Base-by-base conservation (phyloP, 495 filamentous ascomycete genomes). In the Clohesyomyces aquaticus region DNA sequence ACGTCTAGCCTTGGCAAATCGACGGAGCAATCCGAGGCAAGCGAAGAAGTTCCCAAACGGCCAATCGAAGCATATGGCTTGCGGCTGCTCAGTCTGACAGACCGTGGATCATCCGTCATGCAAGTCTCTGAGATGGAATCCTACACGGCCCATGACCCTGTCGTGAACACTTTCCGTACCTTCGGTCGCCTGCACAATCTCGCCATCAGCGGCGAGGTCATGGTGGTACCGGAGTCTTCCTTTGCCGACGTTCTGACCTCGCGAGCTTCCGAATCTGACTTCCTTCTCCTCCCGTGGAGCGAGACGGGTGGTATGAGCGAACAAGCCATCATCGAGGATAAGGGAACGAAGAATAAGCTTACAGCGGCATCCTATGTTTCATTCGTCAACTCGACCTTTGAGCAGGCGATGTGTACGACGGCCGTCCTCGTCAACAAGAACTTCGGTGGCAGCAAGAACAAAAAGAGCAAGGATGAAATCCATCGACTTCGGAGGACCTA, bases 21-120 rank as follows among this genome's bases (percentile, higher is more conserved):
- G n/a, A 48, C 45, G 10, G 56, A 50, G 16, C 48, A 55, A 27
- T 8, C 49, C 1, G 19, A 14, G 4, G 56, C 61, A 12, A 14
- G 21, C 4, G 38, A 29, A 18, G 42, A 56, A 28, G 49, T 43
- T 26, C 70, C 69, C 0, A 81, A 79, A 57, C 75, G 81, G 22
- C 83, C 86, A 0, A 80, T 96, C 2, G 85, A 91, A 71, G 90
- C 95, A 0, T 88, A 96, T 69, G 94, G 92, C 35, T 76, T 96
- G 22, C 88, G 93, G 1, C 79, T 98, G 51, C 75, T 97, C 42
- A 91, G 95, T 71, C 85, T 98, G 22, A 94, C 91, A 0, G 92
- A 98, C 63, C 91, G 94, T 80, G 87, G 88, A 29, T 97, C 94
- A 6, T 90, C 92, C 19, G 92, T 96, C 55, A 98, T 98, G 94